Percentiles rank a stretch among this genome's conserved stretches.
These are phyloP conservation scores for Psilocybe tampanensis DNA, from an alignment of 768 basidiomycete genomes.

Conservation along the genomic window DNA sequence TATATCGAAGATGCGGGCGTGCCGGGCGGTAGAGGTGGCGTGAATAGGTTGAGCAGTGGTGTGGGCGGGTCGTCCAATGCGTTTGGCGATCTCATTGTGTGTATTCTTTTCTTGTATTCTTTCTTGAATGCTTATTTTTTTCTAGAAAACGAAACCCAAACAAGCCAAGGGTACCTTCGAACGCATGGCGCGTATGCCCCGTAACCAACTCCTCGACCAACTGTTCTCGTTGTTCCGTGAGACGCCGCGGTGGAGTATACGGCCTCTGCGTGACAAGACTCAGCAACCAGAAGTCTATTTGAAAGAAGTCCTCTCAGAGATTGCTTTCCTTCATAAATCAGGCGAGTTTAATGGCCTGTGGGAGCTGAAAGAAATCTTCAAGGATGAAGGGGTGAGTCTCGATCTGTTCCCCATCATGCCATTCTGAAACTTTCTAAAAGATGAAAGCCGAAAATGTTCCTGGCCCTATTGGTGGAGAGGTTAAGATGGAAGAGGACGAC, in stretches of 20 bases:
- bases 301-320: constrained; percentile 78
- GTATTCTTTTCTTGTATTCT: constrained; percentile 28
- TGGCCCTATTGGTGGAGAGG: constrained; percentile 30
- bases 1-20: constrained; percentile 75
- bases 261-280: constrained; percentile 72
- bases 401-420: neutral
- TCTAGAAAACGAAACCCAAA: constrained; percentile 69
- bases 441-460: constrained; percentile 50
- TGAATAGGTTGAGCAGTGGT: constrained; percentile 81
- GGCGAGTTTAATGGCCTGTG: constrained; percentile 83
- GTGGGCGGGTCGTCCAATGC: constrained; percentile 58
- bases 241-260: constrained; percentile 81
- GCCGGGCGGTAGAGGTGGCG: constrained; percentile 67
- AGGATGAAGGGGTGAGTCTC: constrained; percentile 58
- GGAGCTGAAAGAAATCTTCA: constrained; percentile 77
- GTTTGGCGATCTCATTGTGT: constrained; percentile 69
- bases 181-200: constrained; percentile 89
- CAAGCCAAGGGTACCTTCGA: constrained; percentile 74
- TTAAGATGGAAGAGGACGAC: constrained; percentile 28
- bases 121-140: constrained; percentile 5
- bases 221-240: constrained; percentile 81
- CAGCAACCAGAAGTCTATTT: constrained; percentile 88
- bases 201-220: constrained; percentile 84
- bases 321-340: constrained; percentile 75
- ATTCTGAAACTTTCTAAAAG: constrained; percentile 24